Evolutionary conservation across 306 rosid genomes (phyloP), one percentile per base, ranked within the genome.

Genomic region (Ceratonia siliqua): DNA sequence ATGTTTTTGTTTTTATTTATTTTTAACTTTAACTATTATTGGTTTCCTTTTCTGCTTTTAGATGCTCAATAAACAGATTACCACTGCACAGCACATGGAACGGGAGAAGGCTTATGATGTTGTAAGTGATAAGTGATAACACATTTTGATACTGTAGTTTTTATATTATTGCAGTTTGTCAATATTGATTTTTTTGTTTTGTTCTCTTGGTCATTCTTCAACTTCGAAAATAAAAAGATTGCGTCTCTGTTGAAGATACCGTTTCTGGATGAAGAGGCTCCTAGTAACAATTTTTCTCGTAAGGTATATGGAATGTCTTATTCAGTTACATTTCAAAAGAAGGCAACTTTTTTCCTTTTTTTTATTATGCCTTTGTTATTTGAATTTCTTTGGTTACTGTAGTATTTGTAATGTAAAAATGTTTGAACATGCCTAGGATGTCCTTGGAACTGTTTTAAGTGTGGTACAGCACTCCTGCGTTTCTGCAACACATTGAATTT

Each of bases 71-170:
- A 71, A 75, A 61, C 90, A 79, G 68, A 77, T 92, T 82, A 85
- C 93, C 24, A 86, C 93, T 76, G 77, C 78, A 9, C 96, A 88
- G 70, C 87, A 92, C 38, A 84, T 82, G 89, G 98, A 94, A 74
- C 84, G 96, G 53, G 96, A 94, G 85, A 88, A 84, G 76, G 91
- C 97, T 8, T 94, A 94, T 79, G 95, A 94, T 88, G 69, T 69
- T 70, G 98, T 94, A 78, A 88, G 93, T 83, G 45, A 57, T 42
- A 36, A 43, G 28, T 83, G 36, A 49, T 43, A 43, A 33, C 32
- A 48, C 70, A 22, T 56, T 71, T 53, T 36, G 50, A 49, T 43
- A 42, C 27, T 75, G 36, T 46, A 11, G 49, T 22, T 79, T 67
- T 20, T 68, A 11, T 70, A 2, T 62, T 50, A 12, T 18, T 14